Conservation (phyloP, 2,329 filamentous ascomycete species). For the Sphaerulina musiva region DNA sequence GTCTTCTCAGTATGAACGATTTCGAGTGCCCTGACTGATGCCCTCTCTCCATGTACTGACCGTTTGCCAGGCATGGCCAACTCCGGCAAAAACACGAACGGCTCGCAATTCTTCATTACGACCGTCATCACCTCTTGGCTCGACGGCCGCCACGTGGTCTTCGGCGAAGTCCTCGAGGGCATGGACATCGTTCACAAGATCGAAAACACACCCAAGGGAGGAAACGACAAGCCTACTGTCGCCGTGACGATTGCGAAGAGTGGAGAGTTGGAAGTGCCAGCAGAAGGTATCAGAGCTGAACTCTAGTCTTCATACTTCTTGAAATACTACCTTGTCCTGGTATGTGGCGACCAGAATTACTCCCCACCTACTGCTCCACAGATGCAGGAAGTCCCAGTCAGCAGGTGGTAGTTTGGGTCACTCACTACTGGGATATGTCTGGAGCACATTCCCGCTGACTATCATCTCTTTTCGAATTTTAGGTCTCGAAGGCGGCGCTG, state of each 20-base stretch:
- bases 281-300: constrained; percentile 90
- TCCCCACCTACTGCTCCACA: background rate
- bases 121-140: constrained; percentile 76
- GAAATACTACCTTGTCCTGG: background rate
- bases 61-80: constrained; percentile 65
- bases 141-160: constrained; percentile 78
- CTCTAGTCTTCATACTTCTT: constrained; percentile 52
- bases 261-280: constrained; percentile 73
- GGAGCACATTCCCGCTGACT: constrained; percentile 4
- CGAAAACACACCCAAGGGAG: constrained; percentile 60
- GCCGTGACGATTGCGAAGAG: constrained; percentile 73
- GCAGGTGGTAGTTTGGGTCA: background rate
- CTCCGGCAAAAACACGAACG: constrained; percentile 77
- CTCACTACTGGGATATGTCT: constrained; percentile 4
- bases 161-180: constrained; percentile 82
- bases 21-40: background rate
- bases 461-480: constrained; percentile 14
- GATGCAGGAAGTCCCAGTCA: background rate
- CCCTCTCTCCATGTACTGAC: background rate
- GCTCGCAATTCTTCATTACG: constrained; percentile 87
- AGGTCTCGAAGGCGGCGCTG: constrained; percentile 43
- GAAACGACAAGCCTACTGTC: constrained; percentile 62
- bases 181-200: constrained; percentile 75
- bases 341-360: background rate
- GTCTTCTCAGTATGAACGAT: constrained; percentile 56